A percentile compares a stretch with the other conserved stretches of the same genome.
phyloP scores from a whole-genome alignment of 805 yeast genomes.

The Yamadazyma ubonensis region DNA sequence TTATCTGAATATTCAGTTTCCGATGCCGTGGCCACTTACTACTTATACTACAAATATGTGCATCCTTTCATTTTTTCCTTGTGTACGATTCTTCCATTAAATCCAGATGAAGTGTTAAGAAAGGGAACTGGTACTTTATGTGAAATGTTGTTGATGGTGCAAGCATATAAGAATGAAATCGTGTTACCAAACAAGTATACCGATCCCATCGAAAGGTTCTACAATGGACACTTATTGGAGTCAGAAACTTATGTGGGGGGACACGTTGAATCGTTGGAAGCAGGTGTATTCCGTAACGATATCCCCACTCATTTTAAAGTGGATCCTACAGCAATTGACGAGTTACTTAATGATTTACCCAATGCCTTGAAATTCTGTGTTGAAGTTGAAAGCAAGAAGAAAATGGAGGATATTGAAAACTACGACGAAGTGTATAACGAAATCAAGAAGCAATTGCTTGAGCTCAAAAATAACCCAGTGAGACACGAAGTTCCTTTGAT shows the following conservation, averaged over 20 bases:
- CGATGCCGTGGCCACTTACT: conserved; percentile 98
- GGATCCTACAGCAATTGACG: conserved; percentile 81
- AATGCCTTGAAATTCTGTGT: conserved; percentile 79
- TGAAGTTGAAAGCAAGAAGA: conserved; percentile 73
- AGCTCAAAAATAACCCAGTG: conserved; percentile 57
- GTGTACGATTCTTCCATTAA: conserved; percentile 91
- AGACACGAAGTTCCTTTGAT: conserved; percentile 81
- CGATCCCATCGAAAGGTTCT: conserved; percentile 92
- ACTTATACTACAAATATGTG: conserved; percentile 91
- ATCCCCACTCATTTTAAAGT: conserved; percentile 70
- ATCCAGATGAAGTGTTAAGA: conserved; percentile 93
- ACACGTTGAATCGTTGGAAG: conserved; percentile 95
- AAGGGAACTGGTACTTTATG: conserved; percentile 99
- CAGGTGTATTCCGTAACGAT: conserved; percentile 96
- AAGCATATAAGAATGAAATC: conserved; percentile 78
- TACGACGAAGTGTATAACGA: conserved; percentile 68
- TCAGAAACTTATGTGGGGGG: conserved; percentile 99
- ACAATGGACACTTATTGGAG: conserved; percentile 89
- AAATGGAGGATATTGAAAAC: conserved; percentile 74
- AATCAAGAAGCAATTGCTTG: conserved; percentile 55
- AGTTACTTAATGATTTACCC: conserved; percentile 68
- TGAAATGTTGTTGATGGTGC: conserved; percentile 96
- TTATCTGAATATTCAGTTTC: conserved; percentile 97
- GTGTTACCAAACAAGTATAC: conserved; percentile 89
- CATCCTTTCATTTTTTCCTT: conserved; percentile 96